These are phyloP conservation scores for Nicotiana tomentosiformis DNA, from an alignment of 257 asterid species.

Conservation along the genomic window DNA sequence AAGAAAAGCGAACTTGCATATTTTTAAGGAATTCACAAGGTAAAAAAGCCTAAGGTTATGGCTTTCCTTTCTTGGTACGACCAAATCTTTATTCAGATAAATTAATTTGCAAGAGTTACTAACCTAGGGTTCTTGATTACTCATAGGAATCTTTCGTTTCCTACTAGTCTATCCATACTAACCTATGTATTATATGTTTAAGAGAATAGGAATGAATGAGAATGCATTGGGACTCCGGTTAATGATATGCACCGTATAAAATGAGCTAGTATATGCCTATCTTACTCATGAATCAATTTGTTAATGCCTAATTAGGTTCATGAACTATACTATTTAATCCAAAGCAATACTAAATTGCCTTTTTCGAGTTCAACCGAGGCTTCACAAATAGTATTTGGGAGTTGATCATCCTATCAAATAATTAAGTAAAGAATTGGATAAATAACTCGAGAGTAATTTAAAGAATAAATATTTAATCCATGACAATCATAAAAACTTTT, in stretches of 20 bases:
- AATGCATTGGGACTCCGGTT: too few relatives aligned
- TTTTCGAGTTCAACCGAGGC: too few relatives aligned
- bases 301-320: too few relatives aligned
- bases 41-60: too few relatives aligned
- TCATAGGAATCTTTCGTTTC: background rate
- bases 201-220: too few relatives aligned
- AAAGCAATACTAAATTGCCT: too few relatives aligned
- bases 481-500: background rate
- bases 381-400: background rate
- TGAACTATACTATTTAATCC: too few relatives aligned
- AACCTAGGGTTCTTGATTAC: background rate
- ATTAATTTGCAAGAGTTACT: background rate
- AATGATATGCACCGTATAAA: too few relatives aligned
- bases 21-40: background rate
- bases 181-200: too few relatives aligned
- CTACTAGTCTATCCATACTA: background rate
- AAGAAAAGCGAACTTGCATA: background rate
- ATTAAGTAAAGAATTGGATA: background rate
- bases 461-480: background rate
- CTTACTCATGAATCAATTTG: too few relatives aligned
- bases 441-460: background rate
- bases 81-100: background rate
- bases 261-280: too few relatives aligned
- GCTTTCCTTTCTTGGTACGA: background rate
- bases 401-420: background rate